phyloP scores from a whole-genome alignment of 192 early-diverging fungal species.

The Podila clonocystis region DNA sequence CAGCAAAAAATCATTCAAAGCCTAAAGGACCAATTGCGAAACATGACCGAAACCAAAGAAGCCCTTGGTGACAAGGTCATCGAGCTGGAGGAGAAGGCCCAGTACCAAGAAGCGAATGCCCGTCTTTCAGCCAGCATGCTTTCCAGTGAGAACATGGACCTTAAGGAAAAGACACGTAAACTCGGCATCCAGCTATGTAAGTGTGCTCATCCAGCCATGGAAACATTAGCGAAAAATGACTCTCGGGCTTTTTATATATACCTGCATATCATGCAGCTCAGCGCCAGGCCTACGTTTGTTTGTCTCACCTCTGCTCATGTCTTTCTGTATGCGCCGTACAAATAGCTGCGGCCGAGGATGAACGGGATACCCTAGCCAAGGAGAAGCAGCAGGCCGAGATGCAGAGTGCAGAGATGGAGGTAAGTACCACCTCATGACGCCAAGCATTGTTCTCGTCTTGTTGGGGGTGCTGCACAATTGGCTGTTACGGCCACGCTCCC shows the following conservation, averaged over 20 bases:
- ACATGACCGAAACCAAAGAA: constrained; percentile 12
- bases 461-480: background rate
- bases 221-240: background rate
- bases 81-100: constrained; percentile 30
- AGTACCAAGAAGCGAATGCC: constrained; percentile 35
- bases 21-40: constrained; percentile 29
- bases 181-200: constrained; percentile 47
- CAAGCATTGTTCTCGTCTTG: background rate
- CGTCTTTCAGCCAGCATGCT: constrained; percentile 31
- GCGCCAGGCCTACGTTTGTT: background rate
- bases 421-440: background rate
- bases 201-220: background rate
- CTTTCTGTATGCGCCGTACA: background rate
- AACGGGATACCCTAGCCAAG: constrained; percentile 16
- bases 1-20: constrained; percentile 7
- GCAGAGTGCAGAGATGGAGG: constrained; percentile 4
- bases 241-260: no score
- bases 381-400: constrained; percentile 8
- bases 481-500: no score
- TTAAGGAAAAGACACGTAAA: constrained; percentile 35
- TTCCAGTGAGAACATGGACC: constrained; percentile 35
- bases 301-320: background rate
- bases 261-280: background rate
- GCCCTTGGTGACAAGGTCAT: constrained; percentile 15
- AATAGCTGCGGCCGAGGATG: constrained; percentile 28